phyloP scores from a whole-genome alignment of 148 eudicot species.

The Chenopodium quinoa region DNA sequence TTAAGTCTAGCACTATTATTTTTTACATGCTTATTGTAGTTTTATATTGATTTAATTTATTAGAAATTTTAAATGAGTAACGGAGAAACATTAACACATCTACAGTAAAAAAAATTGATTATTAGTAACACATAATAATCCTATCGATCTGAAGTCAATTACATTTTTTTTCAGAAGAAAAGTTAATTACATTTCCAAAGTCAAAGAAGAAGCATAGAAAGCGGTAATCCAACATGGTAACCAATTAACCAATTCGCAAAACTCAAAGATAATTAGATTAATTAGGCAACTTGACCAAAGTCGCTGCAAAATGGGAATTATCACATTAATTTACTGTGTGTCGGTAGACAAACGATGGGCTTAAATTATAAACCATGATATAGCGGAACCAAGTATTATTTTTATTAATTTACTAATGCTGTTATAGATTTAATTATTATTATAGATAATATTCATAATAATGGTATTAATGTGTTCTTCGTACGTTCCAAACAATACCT shows the following conservation, averaged over 20 bases:
- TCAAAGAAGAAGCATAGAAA: neutral
- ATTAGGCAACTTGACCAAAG: neutral
- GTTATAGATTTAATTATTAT: no score
- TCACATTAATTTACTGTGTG: neutral
- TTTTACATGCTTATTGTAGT: no score
- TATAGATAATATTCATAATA: no score
- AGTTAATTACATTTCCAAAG: neutral
- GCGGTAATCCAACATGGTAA: slow-evolving; percentile 10
- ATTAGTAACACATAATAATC: neutral
- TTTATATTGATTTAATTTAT: no score
- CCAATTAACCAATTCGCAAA: neutral
- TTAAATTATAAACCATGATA: neutral
- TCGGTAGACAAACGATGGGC: neutral
- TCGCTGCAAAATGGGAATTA: neutral
- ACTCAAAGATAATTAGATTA: neutral
- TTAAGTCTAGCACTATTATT: no score
- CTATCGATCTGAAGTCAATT: neutral
- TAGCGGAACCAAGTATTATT: neutral
- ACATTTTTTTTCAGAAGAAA: neutral
- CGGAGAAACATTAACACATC: neutral
- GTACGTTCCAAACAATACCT: no score
- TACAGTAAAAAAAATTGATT: neutral
- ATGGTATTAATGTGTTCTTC: no score
- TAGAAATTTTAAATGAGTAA: no score
- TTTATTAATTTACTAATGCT: no score